phyloP scores from a whole-genome alignment of 495 filamentous ascomycete genomes.

The Trichoderma erinaceum region DNA sequence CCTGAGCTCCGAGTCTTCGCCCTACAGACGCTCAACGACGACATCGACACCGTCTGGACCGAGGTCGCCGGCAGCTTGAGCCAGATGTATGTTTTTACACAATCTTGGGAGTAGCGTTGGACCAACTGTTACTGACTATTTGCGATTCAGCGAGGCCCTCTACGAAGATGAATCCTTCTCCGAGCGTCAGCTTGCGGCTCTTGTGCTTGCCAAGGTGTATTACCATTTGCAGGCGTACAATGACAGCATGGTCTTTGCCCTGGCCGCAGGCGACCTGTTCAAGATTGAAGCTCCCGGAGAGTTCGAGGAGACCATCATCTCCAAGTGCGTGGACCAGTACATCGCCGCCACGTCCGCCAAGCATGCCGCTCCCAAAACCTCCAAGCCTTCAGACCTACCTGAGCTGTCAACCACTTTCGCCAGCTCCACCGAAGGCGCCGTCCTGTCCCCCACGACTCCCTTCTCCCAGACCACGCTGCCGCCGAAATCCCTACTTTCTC shows the following conservation, averaged over 20 bases:
- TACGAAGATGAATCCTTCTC: constrained; percentile 96
- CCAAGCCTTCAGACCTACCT: constrained; percentile 49
- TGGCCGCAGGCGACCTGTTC: constrained; percentile 92
- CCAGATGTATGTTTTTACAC: constrained; percentile 67
- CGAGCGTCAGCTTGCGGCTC: constrained; percentile 85
- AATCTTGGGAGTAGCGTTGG: not conserved
- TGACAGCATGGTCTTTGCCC: constrained; percentile 97
- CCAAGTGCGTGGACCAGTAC: constrained; percentile 97
- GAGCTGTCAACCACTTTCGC: constrained; percentile 72
- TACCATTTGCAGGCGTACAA: constrained; percentile 98
- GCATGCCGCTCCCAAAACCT: constrained; percentile 45
- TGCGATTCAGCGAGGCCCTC: constrained; percentile 71
- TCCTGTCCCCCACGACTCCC: constrained; percentile 82
- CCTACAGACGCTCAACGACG: constrained; percentile 84
- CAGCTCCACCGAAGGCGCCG: constrained; percentile 51
- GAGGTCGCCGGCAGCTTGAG: constrained; percentile 88
- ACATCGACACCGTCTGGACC: constrained; percentile 94
- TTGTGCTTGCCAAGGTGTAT: constrained; percentile 96
- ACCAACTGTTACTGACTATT: constrained; percentile 5
- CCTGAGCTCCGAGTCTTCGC: constrained; percentile 88
- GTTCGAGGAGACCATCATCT: constrained; percentile 98
- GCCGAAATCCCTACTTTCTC: constrained; percentile 85
- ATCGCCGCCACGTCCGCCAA: constrained; percentile 75
- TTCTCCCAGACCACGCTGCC: constrained; percentile 88
- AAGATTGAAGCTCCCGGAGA: constrained; percentile 85